A percentile compares a stretch with the other conserved stretches of the same genome.
These are phyloP conservation scores for Furcasterigmium sp. DNA, from an alignment of 2,329 filamentous ascomycete species.

Conservation along the genomic window DNA sequence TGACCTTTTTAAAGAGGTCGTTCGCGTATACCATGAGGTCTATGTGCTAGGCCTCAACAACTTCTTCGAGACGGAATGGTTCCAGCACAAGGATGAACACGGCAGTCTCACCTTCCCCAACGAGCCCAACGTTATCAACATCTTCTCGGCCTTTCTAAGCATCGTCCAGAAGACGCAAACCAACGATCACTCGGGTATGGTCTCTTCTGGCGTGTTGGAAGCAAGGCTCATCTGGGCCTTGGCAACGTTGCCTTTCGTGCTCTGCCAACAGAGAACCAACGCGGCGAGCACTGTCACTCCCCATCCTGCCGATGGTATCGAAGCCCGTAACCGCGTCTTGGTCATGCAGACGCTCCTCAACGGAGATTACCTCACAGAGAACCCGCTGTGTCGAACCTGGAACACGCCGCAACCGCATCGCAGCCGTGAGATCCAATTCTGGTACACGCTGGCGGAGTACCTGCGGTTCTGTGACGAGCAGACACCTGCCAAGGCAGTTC, in stretches of 20 bases:
- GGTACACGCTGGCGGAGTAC: constrained; percentile 72
- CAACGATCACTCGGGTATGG: constrained; percentile 47
- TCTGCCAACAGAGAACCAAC: constrained; percentile 26
- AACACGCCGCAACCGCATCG: constrained; percentile 47
- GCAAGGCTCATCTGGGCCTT: constrained; percentile 57
- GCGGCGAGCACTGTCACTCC: constrained; percentile 28
- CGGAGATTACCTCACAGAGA: constrained; percentile 57
- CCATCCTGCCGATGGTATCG: constrained; percentile 52
- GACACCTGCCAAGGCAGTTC: constrained; percentile 30
- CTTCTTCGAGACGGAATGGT: constrained; percentile 83
- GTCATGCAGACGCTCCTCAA: constrained; percentile 74
- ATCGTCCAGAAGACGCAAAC: constrained; percentile 43
- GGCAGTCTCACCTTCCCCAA: constrained; percentile 40
- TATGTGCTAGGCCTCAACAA: constrained; percentile 70
- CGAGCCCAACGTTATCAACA: constrained; percentile 55
- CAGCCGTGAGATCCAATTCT: constrained; percentile 70
- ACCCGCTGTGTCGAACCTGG: constrained; percentile 48
- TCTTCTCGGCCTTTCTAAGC: constrained; percentile 61
- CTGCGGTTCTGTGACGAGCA: constrained; percentile 48
- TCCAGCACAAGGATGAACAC: constrained; percentile 44
- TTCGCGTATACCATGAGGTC: constrained; percentile 66
- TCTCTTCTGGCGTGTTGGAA: constrained; percentile 49
- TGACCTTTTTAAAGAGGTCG: constrained; percentile 59
- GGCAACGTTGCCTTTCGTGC: constrained; percentile 41
- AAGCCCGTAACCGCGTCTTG: constrained; percentile 65